phyloP scores from a whole-genome alignment of 2,329 filamentous ascomycete genomes.

The Dryadomyces sulphureus region DNA sequence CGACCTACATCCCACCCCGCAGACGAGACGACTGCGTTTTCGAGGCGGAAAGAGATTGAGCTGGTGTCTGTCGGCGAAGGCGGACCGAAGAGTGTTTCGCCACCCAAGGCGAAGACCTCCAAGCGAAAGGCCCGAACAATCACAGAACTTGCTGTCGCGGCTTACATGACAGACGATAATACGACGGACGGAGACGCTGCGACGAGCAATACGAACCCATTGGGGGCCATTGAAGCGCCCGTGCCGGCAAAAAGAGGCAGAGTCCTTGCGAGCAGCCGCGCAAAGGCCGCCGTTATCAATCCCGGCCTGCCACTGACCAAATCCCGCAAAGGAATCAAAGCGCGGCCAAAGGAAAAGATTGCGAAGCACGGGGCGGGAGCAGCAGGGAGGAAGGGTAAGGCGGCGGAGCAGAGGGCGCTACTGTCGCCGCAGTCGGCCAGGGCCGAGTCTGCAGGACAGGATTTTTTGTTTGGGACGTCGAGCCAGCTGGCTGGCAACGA shows the following conservation, averaged over 20 bases:
- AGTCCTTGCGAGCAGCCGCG: neutral
- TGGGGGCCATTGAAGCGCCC: too few relatives aligned
- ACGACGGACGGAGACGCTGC: neutral
- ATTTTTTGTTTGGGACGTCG: slow-evolving; percentile 74
- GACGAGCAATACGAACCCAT: neutral
- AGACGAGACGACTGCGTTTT: slow-evolving; percentile 17
- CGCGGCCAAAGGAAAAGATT: slow-evolving; percentile 16
- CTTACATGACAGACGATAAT: slow-evolving; percentile 31
- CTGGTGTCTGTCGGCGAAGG: slow-evolving; percentile 21
- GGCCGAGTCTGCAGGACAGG: slow-evolving; percentile 50
- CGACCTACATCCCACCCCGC: neutral
- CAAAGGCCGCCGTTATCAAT: slow-evolving; percentile 11
- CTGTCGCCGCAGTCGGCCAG: slow-evolving; percentile 56
- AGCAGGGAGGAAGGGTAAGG: slow-evolving; percentile 14
- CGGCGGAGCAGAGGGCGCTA: slow-evolving; percentile 32
- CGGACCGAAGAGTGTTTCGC: neutral
- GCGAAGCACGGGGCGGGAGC: slow-evolving; percentile 5
- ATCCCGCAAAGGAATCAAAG: slow-evolving; percentile 24
- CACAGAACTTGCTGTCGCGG: slow-evolving; percentile 61
- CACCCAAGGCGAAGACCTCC: slow-evolving; percentile 28
- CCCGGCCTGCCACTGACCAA: slow-evolving; percentile 16
- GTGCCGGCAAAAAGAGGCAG: neutral
- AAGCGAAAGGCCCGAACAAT: slow-evolving; percentile 65
- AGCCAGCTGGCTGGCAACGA: slow-evolving; percentile 67
- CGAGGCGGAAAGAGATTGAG: slow-evolving; percentile 43